phyloP scores from a whole-genome alignment of 805 yeast species.

The Maudiozyma serrabonitensis region DNA sequence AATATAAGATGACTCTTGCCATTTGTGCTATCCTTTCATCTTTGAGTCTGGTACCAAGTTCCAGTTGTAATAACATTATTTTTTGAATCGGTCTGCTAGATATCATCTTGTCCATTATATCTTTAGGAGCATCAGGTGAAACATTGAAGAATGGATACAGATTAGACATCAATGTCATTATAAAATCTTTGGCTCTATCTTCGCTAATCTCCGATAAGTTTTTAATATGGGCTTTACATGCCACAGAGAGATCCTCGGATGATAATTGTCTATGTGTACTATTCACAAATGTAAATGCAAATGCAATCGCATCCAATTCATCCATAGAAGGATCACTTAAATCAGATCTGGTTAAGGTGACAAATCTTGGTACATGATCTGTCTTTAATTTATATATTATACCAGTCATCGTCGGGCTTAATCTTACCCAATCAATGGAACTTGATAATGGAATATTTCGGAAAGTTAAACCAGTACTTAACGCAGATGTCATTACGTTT shows the following conservation, averaged over 20 bases:
- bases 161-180: conserved; percentile 18
- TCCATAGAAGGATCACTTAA: conserved; percentile 13
- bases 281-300: conserved; percentile 29
- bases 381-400: conserved; percentile 16
- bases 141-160: conserved; percentile 28
- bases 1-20: conserved; percentile 24
- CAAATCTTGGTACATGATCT: conserved; percentile 14
- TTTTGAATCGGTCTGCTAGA: conserved; percentile 30
- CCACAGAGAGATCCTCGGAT: conserved; percentile 28
- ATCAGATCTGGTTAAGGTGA: conserved; percentile 10
- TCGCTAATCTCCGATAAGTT: conserved; percentile 14
- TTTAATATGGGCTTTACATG: conserved; percentile 24
- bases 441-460: conserved; percentile 16
- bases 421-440: conserved; percentile 23
- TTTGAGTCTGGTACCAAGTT: conserved; percentile 24
- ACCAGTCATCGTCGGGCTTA: conserved; percentile 30
- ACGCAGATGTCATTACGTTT: conserved; percentile 22
- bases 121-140: conserved; percentile 28
- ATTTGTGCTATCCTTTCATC: conserved; percentile 22
- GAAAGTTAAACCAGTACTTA: conserved; percentile 23
- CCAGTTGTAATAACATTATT: conserved; percentile 27
- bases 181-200: conserved; percentile 21
- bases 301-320: conserved; percentile 22
- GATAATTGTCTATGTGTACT: conserved; percentile 28
- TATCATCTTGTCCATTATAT: conserved; percentile 28